Percentiles rank a stretch among this genome's conserved stretches.
Conservation (phyloP, 139 green algal genomes). For the Chlorella sorokiniana region DNA sequence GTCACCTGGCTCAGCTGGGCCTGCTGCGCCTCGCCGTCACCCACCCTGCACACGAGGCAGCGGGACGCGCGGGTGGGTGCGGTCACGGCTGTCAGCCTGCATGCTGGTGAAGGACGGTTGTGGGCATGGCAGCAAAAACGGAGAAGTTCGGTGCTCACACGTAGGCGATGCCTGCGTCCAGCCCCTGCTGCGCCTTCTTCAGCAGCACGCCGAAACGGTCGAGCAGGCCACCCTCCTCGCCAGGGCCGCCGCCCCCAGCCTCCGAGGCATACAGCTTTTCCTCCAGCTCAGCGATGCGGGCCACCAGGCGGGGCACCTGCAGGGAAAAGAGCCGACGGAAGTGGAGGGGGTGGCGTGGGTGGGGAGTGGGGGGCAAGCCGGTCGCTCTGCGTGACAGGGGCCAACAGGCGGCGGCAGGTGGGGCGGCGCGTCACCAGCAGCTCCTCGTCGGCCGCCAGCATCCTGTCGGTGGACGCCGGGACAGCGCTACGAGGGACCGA, state of each 20-base stretch:
- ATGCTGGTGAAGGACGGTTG: background rate
- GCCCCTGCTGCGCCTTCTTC: slow-evolving; percentile 8
- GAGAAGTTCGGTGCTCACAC: slow-evolving; percentile 7
- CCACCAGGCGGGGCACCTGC: slow-evolving; percentile 49
- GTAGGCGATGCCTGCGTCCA: slow-evolving; percentile 32
- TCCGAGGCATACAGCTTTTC: slow-evolving; percentile 47
- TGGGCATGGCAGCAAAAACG: background rate
- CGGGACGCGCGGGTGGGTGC: background rate
- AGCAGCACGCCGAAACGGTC: slow-evolving; percentile 23
- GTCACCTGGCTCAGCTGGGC: slow-evolving; percentile 18
- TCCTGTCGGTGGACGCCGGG: background rate
- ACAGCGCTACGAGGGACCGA: background rate
- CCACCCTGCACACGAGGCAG: slow-evolving; percentile 16
- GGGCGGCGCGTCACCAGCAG: slow-evolving; percentile 9
- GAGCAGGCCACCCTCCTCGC: slow-evolving; percentile 2
- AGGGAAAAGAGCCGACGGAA: background rate
- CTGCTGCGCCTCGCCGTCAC: slow-evolving; percentile 22
- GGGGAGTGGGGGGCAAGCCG: background rate
- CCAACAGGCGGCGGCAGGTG: background rate
- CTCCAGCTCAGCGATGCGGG: slow-evolving; percentile 60
- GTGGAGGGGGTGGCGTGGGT: too few species aligned
- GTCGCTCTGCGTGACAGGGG: too few species aligned
- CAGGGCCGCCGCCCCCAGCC: background rate
- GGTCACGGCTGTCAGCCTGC: slow-evolving; percentile 19
- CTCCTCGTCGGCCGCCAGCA: slow-evolving; percentile 27